Conservation (phyloP, 2,329 filamentous ascomycete genomes). For the Neurospora sp. region DNA sequence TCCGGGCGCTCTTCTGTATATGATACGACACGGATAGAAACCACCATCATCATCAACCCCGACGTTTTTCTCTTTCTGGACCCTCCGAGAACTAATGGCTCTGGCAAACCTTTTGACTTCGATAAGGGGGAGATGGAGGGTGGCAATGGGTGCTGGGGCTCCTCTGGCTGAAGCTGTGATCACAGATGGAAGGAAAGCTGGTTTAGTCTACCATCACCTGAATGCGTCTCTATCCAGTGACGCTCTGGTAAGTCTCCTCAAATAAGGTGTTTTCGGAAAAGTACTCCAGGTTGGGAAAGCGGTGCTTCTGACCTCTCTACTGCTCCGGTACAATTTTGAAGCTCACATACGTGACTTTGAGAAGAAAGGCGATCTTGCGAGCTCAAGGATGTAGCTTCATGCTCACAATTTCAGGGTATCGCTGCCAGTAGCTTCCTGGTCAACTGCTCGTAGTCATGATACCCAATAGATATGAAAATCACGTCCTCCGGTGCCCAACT, state of each 20-base stretch:
- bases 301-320: neutral
- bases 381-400: neutral
- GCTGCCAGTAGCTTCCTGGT: neutral
- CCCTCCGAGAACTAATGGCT: neutral
- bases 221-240: neutral
- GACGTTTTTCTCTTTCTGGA: conserved; percentile 4
- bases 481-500: too few species aligned
- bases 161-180: neutral
- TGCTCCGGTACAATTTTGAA: neutral
- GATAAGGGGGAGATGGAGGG: neutral
- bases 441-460: neutral
- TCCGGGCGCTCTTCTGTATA: conserved; percentile 11
- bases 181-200: neutral
- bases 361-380: neutral
- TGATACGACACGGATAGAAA: conserved; percentile 15
- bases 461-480: neutral
- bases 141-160: neutral
- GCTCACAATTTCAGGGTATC: neutral
- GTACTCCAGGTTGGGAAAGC: neutral
- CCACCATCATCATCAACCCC: conserved; percentile 8
- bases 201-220: neutral
- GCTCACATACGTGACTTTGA: neutral
- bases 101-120: neutral
- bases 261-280: neutral
- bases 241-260: neutral